A percentile compares a stretch with the other conserved stretches of the same genome.
Evolutionary conservation across 2,329 filamentous ascomycete genomes (phyloP).

Genomic region (Scedosporium boydii): DNA sequence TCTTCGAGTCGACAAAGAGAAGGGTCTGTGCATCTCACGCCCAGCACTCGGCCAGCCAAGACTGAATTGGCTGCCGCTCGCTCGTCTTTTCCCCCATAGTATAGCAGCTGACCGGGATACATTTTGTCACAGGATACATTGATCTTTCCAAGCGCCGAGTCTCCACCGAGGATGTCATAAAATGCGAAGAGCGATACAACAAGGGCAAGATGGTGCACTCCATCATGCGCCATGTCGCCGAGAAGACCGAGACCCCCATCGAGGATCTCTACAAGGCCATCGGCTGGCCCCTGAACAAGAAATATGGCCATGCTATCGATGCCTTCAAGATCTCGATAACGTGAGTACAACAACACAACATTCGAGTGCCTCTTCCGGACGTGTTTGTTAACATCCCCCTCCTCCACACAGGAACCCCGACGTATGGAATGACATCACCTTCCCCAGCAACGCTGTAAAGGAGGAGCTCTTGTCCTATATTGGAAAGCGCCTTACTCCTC

Average conservation of each 20-base stretch:
- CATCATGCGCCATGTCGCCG: slow-evolving; percentile 96
- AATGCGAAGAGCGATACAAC: slow-evolving; percentile 99
- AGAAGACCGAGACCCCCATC: slow-evolving; percentile 92
- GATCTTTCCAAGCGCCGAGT: slow-evolving; percentile 98
- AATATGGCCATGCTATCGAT: slow-evolving; percentile 92
- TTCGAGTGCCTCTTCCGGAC: background rate
- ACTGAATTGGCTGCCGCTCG: background rate
- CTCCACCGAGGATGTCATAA: slow-evolving; percentile 92
- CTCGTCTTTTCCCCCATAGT: background rate
- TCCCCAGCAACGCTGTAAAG: slow-evolving; percentile 75
- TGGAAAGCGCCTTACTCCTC: slow-evolving; percentile 89
- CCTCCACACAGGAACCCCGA: slow-evolving; percentile 63
- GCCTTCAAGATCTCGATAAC: slow-evolving; percentile 99
- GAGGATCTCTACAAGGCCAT: slow-evolving; percentile 90
- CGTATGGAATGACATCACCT: slow-evolving; percentile 87
- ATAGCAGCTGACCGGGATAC: background rate
- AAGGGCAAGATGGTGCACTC: slow-evolving; percentile 99
- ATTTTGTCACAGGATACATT: slow-evolving; percentile 58
- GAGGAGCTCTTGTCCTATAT: slow-evolving; percentile 94
- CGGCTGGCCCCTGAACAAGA: slow-evolving; percentile 95
- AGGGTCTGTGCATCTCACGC: slow-evolving; percentile 47
- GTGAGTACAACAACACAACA: slow-evolving; percentile 36
- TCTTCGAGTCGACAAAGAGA: slow-evolving; percentile 98
- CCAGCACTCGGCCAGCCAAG: background rate
- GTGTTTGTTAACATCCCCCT: background rate